These are phyloP conservation scores for Aphanomyces stellatus DNA, from an alignment of 352 stramenopile genomes.

Conservation along the genomic window DNA sequence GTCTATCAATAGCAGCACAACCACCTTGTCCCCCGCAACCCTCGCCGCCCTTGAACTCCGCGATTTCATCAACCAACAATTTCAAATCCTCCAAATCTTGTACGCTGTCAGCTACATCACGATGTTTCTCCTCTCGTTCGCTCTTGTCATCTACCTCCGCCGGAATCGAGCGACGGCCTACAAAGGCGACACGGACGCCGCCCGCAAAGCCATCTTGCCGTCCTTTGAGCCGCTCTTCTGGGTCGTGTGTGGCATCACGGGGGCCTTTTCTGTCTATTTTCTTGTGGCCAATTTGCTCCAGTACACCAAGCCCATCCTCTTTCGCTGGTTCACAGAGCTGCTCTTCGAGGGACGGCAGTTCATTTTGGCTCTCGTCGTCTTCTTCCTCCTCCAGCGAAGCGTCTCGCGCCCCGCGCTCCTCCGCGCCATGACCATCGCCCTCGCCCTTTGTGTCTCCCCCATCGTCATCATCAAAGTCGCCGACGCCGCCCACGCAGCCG, in stretches of 20 bases:
- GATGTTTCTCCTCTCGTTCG: constrained; percentile 31
- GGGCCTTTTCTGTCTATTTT: neutral
- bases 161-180: constrained; percentile 44
- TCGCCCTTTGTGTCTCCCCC: no score
- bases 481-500: no score
- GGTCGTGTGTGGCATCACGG: constrained; percentile 28
- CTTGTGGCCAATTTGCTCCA: neutral
- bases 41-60: no score
- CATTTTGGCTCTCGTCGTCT: neutral
- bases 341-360: neutral
- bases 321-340: neutral
- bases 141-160: constrained; percentile 42
- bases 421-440: neutral
- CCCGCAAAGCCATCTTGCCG: constrained; percentile 50
- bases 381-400: neutral
- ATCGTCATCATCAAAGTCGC: no score
- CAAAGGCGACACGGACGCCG: constrained; percentile 32
- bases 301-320: neutral
- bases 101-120: constrained; percentile 34
- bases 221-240: constrained; percentile 66
- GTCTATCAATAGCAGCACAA: no score
- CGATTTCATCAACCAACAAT: constrained; percentile 17
- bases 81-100: constrained; percentile 31
- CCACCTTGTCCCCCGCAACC: no score
- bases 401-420: neutral